Conservation (phyloP, 1,139 yeast species). For the Candida pseudoviswanathii region DNA sequence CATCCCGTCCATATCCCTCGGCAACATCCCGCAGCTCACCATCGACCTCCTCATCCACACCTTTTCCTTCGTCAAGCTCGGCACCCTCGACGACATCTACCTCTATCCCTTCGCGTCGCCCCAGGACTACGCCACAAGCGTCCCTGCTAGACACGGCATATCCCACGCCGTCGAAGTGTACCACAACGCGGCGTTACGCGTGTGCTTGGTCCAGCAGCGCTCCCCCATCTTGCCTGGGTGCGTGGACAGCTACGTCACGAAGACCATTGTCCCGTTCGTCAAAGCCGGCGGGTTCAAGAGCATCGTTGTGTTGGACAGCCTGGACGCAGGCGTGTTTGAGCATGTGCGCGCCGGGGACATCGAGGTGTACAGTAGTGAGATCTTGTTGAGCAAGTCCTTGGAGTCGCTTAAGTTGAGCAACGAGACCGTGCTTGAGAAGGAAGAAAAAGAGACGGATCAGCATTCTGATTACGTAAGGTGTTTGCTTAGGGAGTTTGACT, state of each 20-base stretch:
- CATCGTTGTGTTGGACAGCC: constrained; percentile 67
- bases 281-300: constrained; percentile 38
- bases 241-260: constrained; percentile 50
- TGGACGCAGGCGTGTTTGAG: constrained; percentile 60
- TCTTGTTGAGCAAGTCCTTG: constrained; percentile 33
- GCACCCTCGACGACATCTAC: constrained; percentile 57
- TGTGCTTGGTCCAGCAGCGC: constrained; percentile 75
- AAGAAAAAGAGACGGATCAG: constrained; percentile 10
- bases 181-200: constrained; percentile 33
- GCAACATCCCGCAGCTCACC: constrained; percentile 86
- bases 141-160: constrained; percentile 32
- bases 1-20: constrained; percentile 81
- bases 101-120: constrained; percentile 88
- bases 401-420: constrained; percentile 26
- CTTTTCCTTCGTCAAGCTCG: constrained; percentile 51
- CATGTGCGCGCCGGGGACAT: constrained; percentile 25
- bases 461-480: constrained; percentile 21
- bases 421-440: constrained; percentile 7
- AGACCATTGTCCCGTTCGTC: constrained; percentile 57
- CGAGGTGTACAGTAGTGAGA: constrained; percentile 36
- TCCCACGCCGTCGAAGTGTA: constrained; percentile 67
- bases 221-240: constrained; percentile 80
- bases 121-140: constrained; percentile 41
- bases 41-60: constrained; percentile 74
- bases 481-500: constrained; percentile 15